Evolutionary conservation across 768 basidiomycete genomes (phyloP).

Genomic region (Suillus weaverae): DNA sequence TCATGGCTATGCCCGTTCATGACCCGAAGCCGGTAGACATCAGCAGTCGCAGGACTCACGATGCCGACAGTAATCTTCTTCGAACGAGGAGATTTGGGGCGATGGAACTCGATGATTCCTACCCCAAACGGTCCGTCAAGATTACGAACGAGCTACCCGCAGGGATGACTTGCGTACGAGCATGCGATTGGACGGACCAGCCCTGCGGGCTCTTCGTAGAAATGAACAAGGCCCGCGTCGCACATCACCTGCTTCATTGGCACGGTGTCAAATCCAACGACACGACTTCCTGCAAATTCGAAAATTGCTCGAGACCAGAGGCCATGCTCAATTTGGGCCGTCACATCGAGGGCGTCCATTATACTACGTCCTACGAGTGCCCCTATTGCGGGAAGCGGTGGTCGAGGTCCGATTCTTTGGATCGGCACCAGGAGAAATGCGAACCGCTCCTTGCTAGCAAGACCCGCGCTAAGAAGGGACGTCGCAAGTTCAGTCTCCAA

Average conservation of each 20-base stretch:
- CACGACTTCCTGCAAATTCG: background rate
- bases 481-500: no score
- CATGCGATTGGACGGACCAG: background rate
- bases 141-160: background rate
- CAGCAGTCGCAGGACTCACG: background rate
- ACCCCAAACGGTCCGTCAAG: background rate
- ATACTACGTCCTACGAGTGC: background rate
- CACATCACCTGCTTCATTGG: background rate
- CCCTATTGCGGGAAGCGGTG: background rate
- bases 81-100: background rate
- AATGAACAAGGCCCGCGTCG: background rate
- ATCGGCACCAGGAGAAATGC: background rate
- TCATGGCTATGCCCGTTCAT: background rate
- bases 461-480: background rate
- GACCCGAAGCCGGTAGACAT: background rate
- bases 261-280: background rate
- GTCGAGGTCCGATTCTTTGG: background rate
- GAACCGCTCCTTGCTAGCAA: background rate
- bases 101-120: constrained; percentile 1
- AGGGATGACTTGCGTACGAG: background rate
- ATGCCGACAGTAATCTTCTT: background rate
- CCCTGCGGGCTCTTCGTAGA: background rate
- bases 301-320: background rate
- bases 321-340: background rate
- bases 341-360: background rate